Evolutionary conservation across 306 rosid genomes (phyloP).

Genomic region (cucumber (Cucumis sativus)): Cucumber_9930_V3 NC_026658.2:22006001-22006500

Average conservation of each 20-base stretch:
- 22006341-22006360: conserved; percentile 16
- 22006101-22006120: conserved; percentile 52
- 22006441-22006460: background rate
- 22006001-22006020: conserved; percentile 36
- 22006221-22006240: no score
- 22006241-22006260: no score
- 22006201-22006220: background rate
- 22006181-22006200: conserved; percentile 7
- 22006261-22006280: no score
- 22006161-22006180: conserved; percentile 45
- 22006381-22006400: background rate
- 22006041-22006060: conserved; percentile 23
- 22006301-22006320: conserved; percentile 28
- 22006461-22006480: background rate
- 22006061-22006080: conserved; percentile 37
- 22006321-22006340: conserved; percentile 49
- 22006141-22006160: conserved; percentile 16
- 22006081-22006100: conserved; percentile 59
- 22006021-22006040: conserved; percentile 31
- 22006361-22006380: conserved; percentile 6
- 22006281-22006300: no score
- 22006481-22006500: background rate
- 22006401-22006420: background rate
- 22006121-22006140: conserved; percentile 52
- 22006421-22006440: background rate